Evolutionary conservation across 2,329 filamentous ascomycete genomes (phyloP).

Genomic region (Cladobotryum protrusum): DNA sequence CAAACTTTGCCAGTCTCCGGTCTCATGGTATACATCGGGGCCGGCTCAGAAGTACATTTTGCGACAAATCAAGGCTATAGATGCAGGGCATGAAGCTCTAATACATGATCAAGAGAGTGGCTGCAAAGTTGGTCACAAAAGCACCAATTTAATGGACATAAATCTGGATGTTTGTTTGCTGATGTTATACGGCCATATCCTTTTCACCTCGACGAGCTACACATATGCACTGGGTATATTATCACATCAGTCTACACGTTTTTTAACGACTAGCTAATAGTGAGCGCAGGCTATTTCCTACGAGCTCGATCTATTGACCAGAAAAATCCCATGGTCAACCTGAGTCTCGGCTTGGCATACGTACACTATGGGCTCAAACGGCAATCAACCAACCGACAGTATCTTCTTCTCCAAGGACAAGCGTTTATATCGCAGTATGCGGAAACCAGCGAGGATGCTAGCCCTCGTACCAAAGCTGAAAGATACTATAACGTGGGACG

Average conservation of each 20-base stretch:
- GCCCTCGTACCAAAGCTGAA: conserved; percentile 21
- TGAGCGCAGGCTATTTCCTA: conserved; percentile 66
- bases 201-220: conserved; percentile 79
- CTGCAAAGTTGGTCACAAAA: conserved; percentile 3
- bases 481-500: conserved; percentile 34
- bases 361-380: conserved; percentile 85
- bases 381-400: conserved; percentile 84
- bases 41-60: conserved; percentile 87
- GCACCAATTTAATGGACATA: not conserved
- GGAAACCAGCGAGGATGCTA: conserved; percentile 12
- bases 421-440: conserved; percentile 58
- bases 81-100: conserved; percentile 50
- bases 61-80: conserved; percentile 85
- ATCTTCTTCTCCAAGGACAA: conserved; percentile 77
- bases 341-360: conserved; percentile 78
- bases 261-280: conserved; percentile 1
- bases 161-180: conserved; percentile 73
- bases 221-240: conserved; percentile 67
- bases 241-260: too few relatives aligned
- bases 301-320: conserved; percentile 69
- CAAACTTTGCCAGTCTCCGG: conserved; percentile 65
- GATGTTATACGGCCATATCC: conserved; percentile 83
- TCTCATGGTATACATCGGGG: conserved; percentile 71
- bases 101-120: conserved; percentile 22
- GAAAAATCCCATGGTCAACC: conserved; percentile 68